Percentiles rank a stretch among this genome's conserved stretches.
Conservation (phyloP, 768 basidiomycete genomes). For the Rhodotorula taiwanensis region DNA sequence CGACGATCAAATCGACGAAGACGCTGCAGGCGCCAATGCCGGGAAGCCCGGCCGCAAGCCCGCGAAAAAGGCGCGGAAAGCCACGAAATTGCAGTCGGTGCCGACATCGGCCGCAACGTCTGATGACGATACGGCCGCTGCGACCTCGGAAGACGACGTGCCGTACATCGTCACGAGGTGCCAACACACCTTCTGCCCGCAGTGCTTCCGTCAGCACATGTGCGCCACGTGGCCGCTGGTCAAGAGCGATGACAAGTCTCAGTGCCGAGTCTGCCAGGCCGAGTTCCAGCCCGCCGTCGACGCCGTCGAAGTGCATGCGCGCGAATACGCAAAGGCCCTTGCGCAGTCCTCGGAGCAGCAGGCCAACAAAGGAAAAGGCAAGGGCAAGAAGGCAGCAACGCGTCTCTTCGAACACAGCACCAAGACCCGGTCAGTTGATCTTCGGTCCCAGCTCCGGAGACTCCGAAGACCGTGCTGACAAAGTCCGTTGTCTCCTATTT, state of each 20-base stretch:
- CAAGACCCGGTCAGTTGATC: constrained; percentile 36
- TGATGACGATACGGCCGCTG: constrained; percentile 18
- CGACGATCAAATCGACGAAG: constrained; percentile 16
- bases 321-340: constrained; percentile 48
- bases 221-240: constrained; percentile 70
- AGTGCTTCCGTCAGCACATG: constrained; percentile 74
- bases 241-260: constrained; percentile 52
- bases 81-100: background rate
- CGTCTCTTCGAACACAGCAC: constrained; percentile 41
- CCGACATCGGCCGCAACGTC: constrained; percentile 18
- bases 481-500: background rate
- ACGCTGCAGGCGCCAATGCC: too few relatives aligned
- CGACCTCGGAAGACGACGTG: background rate
- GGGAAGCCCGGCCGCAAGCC: constrained; percentile 7
- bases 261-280: constrained; percentile 72
- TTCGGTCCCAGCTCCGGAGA: background rate
- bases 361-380: constrained; percentile 53
- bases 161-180: constrained; percentile 75
- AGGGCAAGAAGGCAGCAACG: constrained; percentile 42
- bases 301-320: constrained; percentile 71
- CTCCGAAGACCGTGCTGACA: background rate
- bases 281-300: constrained; percentile 59
- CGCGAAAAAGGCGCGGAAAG: background rate
- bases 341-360: constrained; percentile 55
- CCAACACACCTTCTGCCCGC: constrained; percentile 83